phyloP scores from a whole-genome alignment of 2,329 filamentous ascomycete species.

The Aspergillus sp. region DNA sequence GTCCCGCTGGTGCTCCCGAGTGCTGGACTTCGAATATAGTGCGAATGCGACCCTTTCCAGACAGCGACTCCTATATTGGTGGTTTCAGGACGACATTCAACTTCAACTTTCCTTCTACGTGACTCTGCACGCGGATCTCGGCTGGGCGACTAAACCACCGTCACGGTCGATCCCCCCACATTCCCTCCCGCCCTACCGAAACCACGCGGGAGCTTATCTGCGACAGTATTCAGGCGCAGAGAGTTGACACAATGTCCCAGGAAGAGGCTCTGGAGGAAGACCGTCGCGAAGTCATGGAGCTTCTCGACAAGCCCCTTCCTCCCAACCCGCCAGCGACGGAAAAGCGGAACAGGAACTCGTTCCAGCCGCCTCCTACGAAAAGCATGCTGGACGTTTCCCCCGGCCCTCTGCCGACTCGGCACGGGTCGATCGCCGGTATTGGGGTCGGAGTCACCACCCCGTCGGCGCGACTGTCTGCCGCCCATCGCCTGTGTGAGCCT shows the following conservation, averaged over 20 bases:
- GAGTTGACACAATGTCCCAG: slow-evolving; percentile 66
- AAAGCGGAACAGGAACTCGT: slow-evolving; percentile 34
- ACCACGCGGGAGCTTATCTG: slow-evolving; percentile 8
- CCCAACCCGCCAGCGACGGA: slow-evolving; percentile 30
- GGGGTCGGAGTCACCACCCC: slow-evolving; percentile 26
- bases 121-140: too few species aligned
- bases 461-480: slow-evolving; percentile 13
- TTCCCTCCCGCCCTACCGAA: slow-evolving; percentile 6
- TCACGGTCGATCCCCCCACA: slow-evolving; percentile 16
- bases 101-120: too few species aligned
- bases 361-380: slow-evolving; percentile 56
- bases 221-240: too few species aligned
- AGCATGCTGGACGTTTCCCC: slow-evolving; percentile 57
- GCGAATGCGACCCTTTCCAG: neutral
- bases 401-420: slow-evolving; percentile 23
- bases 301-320: slow-evolving; percentile 47
- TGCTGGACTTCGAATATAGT: too few species aligned
- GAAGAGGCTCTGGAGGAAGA: slow-evolving; percentile 71
- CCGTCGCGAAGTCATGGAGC: slow-evolving; percentile 60
- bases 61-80: neutral
- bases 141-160: too few species aligned
- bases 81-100: too few species aligned
- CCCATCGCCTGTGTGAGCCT: slow-evolving; percentile 15
- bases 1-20: too few species aligned
- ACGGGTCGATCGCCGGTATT: slow-evolving; percentile 32